phyloP scores from a whole-genome alignment of 2,329 filamentous ascomycete species.

The Ophiosphaerella herpotricha region DNA sequence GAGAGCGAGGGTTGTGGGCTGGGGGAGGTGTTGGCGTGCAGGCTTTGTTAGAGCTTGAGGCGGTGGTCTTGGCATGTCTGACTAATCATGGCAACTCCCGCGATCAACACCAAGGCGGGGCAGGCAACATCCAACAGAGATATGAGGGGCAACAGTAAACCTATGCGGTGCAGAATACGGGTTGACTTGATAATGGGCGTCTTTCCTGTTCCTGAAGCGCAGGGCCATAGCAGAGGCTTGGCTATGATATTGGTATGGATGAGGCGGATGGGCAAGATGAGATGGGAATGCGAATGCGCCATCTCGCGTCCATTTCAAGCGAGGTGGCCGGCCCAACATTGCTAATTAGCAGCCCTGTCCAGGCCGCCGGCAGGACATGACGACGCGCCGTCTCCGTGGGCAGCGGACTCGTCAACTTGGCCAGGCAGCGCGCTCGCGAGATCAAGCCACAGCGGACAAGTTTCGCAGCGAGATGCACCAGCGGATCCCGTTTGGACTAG shows the following conservation, averaged over 20 bases:
- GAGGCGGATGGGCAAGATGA: background rate
- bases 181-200: constrained; percentile 4
- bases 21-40: background rate
- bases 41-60: constrained; percentile 7
- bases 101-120: constrained; percentile 9
- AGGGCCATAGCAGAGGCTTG: constrained; percentile 16
- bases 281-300: constrained; percentile 8
- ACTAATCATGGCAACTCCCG: constrained; percentile 14
- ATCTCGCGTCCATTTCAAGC: constrained; percentile 2
- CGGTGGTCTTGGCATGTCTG: constrained; percentile 6
- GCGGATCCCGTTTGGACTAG: background rate
- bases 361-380: background rate
- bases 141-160: background rate
- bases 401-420: no score
- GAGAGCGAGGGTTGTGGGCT: background rate
- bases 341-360: background rate
- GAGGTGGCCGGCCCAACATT: constrained; percentile 8
- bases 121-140: background rate
- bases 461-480: background rate
- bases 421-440: background rate
- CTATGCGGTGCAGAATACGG: background rate
- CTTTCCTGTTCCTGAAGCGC: constrained; percentile 31
- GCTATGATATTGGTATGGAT: constrained; percentile 1
- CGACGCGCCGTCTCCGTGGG: background rate
- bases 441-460: background rate